Evolutionary conservation across 345 rosid species (phyloP).

Genomic region (Aegle marmelos): DNA sequence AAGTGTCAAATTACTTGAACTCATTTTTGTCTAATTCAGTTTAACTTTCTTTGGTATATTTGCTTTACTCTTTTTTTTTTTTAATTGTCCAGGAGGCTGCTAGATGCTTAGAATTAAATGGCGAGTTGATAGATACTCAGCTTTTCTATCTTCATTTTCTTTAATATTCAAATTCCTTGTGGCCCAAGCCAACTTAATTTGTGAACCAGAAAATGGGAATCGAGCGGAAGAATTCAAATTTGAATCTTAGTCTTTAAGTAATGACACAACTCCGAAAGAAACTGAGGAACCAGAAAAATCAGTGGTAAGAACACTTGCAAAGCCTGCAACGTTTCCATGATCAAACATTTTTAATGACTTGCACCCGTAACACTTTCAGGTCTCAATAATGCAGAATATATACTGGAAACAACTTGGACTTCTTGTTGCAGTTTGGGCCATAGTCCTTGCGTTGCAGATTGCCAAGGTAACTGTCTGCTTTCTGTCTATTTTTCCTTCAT

Average conservation of each 20-base stretch:
- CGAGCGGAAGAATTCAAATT: conserved; percentile 22
- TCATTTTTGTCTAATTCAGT: not conserved
- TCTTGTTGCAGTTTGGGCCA: conserved; percentile 37
- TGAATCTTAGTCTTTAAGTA: conserved; percentile 19
- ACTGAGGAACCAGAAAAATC: conserved; percentile 12
- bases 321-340: not conserved
- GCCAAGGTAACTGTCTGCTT: conserved; percentile 27
- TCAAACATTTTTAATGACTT: not conserved
- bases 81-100: conserved; percentile 31
- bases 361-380: conserved; percentile 21
- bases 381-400: conserved; percentile 39
- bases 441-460: conserved; percentile 39
- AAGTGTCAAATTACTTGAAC: not conserved
- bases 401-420: conserved; percentile 46
- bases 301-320: conserved; percentile 17
- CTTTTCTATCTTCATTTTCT: not conserved
- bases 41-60: not conserved
- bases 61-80: not conserved
- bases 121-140: conserved; percentile 14
- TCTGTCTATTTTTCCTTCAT: not conserved
- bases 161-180: not conserved
- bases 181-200: not conserved
- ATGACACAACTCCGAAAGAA: conserved; percentile 2
- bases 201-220: conserved; percentile 16
- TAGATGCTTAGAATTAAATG: conserved; percentile 12